A percentile compares a stretch with the other conserved stretches of the same genome.
phyloP scores from a whole-genome alignment of 352 stramenopile species.

The Phytophthora europaea region DNA sequence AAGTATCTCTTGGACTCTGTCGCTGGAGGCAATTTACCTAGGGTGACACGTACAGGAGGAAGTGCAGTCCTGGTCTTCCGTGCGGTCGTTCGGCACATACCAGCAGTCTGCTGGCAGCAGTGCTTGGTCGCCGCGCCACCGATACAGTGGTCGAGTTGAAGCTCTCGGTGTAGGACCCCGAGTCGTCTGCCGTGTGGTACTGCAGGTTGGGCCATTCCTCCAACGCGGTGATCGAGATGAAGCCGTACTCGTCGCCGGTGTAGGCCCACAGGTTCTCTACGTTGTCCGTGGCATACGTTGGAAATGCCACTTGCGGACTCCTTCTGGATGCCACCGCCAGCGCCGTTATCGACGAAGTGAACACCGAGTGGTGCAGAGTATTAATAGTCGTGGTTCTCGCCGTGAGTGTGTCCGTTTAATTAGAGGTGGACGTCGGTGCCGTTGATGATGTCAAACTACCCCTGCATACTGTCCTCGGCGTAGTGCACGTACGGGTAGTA shows the following conservation, averaged over 20 bases:
- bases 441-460: constrained; percentile 60
- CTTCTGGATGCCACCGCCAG: constrained; percentile 73
- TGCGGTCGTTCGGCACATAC: constrained; percentile 66
- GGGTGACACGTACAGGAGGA: constrained; percentile 31
- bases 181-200: constrained; percentile 68
- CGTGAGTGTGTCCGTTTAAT: constrained; percentile 63
- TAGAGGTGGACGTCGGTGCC: constrained; percentile 44
- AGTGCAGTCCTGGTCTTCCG: constrained; percentile 38
- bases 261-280: constrained; percentile 71
- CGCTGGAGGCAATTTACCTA: constrained; percentile 6
- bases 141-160: constrained; percentile 45
- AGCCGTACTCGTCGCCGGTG: constrained; percentile 62
- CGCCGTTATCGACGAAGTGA: constrained; percentile 81
- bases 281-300: constrained; percentile 54
- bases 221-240: constrained; percentile 65
- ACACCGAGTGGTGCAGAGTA: constrained; percentile 53
- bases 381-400: constrained; percentile 72
- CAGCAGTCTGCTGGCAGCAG: too few species aligned
- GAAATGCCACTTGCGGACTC: constrained; percentile 70
- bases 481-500: constrained; percentile 67
- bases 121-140: constrained; percentile 60
- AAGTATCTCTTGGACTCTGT: neutral
- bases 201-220: constrained; percentile 75
- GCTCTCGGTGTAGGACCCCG: constrained; percentile 59
- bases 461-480: constrained; percentile 29